Evolutionary conservation across 164 flowering plant species (phyloP).

Genomic region (Cinnamomum chago): DNA sequence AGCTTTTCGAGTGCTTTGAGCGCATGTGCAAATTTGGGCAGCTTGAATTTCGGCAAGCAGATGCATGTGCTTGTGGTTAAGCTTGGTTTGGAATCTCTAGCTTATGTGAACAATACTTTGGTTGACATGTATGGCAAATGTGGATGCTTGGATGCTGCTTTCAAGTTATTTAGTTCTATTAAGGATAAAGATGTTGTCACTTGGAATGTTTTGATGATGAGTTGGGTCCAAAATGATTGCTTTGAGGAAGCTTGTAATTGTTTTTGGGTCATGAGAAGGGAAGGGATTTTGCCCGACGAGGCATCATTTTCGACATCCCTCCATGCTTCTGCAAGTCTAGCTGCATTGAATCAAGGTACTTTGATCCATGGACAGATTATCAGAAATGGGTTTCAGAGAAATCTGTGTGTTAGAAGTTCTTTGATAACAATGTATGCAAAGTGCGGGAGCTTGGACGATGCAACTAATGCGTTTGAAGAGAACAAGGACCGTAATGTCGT

Average conservation of each 20-base stretch:
- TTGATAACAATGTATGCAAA: slow-evolving; percentile 60
- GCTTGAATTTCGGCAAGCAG: slow-evolving; percentile 39
- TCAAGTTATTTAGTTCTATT: slow-evolving; percentile 27
- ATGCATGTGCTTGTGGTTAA: slow-evolving; percentile 44
- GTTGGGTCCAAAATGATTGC: slow-evolving; percentile 33
- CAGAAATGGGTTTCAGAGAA: slow-evolving; percentile 40
- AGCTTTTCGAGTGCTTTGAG: slow-evolving; percentile 47
- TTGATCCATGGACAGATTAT: slow-evolving; percentile 44
- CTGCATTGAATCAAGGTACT: slow-evolving; percentile 45
- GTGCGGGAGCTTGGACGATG: slow-evolving; percentile 54
- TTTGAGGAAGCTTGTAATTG: slow-evolving; percentile 50
- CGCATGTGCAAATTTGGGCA: slow-evolving; percentile 38
- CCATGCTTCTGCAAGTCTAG: slow-evolving; percentile 48
- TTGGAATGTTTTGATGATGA: slow-evolving; percentile 61
- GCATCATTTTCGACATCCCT: slow-evolving; percentile 30
- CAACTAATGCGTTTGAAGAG: slow-evolving; percentile 34
- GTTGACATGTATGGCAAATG: slow-evolving; percentile 18
- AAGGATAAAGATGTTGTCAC: slow-evolving; percentile 43
- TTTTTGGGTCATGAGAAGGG: slow-evolving; percentile 52
- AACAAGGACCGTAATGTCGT: slow-evolving; percentile 42
- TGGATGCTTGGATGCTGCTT: slow-evolving; percentile 36
- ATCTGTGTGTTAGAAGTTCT: slow-evolving; percentile 36
- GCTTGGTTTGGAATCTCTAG: slow-evolving; percentile 25
- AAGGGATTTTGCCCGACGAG: slow-evolving; percentile 38
- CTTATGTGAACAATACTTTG: slow-evolving; percentile 26